Evolutionary conservation across 179 eudicot genomes (phyloP), one percentile per base, ranked within the genome.

Genomic region (Heliamphora ciliata): DNA sequence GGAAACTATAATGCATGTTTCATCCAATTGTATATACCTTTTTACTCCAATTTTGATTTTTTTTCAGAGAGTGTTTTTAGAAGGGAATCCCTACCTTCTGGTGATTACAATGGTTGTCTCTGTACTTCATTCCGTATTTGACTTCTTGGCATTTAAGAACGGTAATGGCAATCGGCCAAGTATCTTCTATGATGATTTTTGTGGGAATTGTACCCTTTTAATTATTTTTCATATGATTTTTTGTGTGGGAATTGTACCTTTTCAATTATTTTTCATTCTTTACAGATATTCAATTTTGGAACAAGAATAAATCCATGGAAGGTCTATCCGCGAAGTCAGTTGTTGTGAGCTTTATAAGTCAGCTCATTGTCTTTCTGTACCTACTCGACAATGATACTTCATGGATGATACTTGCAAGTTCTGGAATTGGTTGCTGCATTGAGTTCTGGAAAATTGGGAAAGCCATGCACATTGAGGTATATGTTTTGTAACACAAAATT

Each of bases 361-460:
- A 96, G 89, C 85, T 96, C 61, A 88, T 96, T 83, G 92, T 96
- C 76, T 96, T 94, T 89, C 97, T 96, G 74, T 96, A 96, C 87
- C 90, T 96, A 79, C 89, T 96, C 47, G 99, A 96, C 88, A 93
- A 96, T 79, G 99, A 96, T 76, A 96, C 99, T 68, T 96, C 98
- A 40, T 96, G 99, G 99, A 93, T 96, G 99, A 96, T 96, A 80
- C 91, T 96, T 74, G 89, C 89, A 81, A 96, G 99, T 84, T 93
- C 98, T 87, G 99, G 99, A 72, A 77, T 96, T 84, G 98, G 98
- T 76, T 90, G 94, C 86, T 93, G 96, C 90, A 94, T 96, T 70
- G 99, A 96, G 88, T 96, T 96, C 83, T 96, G 98, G 98, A 96
- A 96, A 87, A 96, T 96, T 67, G 98, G 99, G 86, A 96, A 96